Percentiles rank a stretch among this genome's conserved stretches.
phyloP scores from a whole-genome alignment of 176 grass and related monocot species.

The Luzula sylvatica region DNA sequence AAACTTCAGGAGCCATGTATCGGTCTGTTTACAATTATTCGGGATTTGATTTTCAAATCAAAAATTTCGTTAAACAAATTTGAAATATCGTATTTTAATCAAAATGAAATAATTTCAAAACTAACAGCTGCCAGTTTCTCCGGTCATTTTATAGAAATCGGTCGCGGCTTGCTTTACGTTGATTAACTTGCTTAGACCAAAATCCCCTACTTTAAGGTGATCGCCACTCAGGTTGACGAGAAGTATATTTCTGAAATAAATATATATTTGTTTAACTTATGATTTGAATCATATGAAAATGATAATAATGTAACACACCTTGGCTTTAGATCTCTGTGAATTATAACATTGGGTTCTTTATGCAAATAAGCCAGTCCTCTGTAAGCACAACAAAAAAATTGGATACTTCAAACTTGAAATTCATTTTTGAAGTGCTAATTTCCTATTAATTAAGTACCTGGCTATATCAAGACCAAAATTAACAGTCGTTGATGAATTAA shows the following conservation, averaged over 20 bases:
- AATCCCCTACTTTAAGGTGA: conserved; percentile 97
- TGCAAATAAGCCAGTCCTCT: conserved; percentile 99
- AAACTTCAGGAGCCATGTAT: conserved; percentile 99
- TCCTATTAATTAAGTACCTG: conserved; percentile 50
- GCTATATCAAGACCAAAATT: conserved; percentile 91
- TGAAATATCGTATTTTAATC: conserved; percentile 14
- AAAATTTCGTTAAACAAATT: neutral
- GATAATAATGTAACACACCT: conserved; percentile 38
- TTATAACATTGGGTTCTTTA: conserved; percentile 97
- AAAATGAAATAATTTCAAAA: conserved; percentile 9
- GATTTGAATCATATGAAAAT: neutral
- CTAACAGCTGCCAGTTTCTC: conserved; percentile 98
- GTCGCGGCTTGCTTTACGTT: conserved; percentile 79
- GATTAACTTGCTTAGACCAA: conserved; percentile 95
- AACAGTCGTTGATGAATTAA: conserved; percentile 46
- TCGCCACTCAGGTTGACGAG: conserved; percentile 86
- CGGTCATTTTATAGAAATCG: conserved; percentile 96
- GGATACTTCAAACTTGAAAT: too few species aligned
- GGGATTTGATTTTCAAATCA: too few species aligned
- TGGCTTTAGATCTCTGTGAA: conserved; percentile 95
- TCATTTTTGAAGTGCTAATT: too few species aligned
- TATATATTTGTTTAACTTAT: conserved; percentile 19
- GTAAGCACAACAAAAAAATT: conserved; percentile 15
- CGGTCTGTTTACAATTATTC: conserved; percentile 53
- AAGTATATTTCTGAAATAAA: conserved; percentile 79